phyloP scores from a whole-genome alignment of 805 yeast species.

The Ascoidea rubescens region DNA sequence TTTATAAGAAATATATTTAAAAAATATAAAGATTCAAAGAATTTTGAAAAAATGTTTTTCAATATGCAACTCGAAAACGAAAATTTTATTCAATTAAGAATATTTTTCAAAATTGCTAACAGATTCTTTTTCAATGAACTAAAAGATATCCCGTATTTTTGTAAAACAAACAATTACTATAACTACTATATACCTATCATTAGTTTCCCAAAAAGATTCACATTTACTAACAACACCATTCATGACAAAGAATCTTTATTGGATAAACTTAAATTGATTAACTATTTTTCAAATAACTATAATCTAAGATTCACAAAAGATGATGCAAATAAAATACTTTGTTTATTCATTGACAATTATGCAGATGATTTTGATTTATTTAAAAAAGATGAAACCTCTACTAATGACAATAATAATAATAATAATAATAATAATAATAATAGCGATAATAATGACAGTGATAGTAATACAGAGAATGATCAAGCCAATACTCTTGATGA shows the following conservation, averaged over 20 bases:
- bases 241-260: too few relatives aligned
- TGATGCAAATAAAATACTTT: neutral
- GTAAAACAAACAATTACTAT: neutral
- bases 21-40: too few relatives aligned
- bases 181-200: neutral
- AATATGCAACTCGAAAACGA: too few relatives aligned
- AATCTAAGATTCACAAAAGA: neutral
- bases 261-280: neutral
- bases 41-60: too few relatives aligned
- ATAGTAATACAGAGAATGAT: neutral
- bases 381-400: too few relatives aligned
- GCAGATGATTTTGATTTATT: neutral
- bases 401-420: too few relatives aligned
- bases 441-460: neutral
- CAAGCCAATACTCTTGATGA: neutral
- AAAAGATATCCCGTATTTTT: neutral
- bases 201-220: neutral
- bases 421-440: too few relatives aligned
- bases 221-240: neutral
- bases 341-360: neutral
- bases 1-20: too few relatives aligned
- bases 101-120: too few relatives aligned
- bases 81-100: too few relatives aligned
- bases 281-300: neutral
- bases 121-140: too few relatives aligned